Evolutionary conservation across 352 stramenopile species (phyloP).

Genomic region (Pseudoperonospora humuli): DNA sequence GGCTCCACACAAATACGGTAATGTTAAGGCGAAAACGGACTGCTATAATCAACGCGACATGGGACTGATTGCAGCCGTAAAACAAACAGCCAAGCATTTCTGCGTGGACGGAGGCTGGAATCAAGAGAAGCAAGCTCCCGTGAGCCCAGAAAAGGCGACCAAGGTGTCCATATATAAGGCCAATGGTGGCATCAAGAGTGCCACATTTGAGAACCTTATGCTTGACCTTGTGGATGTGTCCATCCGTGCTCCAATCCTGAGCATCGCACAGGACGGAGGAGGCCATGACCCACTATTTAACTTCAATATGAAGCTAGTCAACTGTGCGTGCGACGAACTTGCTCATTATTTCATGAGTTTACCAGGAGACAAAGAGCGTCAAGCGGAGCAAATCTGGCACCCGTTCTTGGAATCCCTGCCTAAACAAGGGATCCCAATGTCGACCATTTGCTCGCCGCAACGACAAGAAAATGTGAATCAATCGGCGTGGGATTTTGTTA

Average conservation of each 20-base stretch:
- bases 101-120: constrained; percentile 16
- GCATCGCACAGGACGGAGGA: constrained; percentile 22
- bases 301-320: constrained; percentile 19
- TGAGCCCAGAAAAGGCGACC: constrained; percentile 14
- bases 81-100: constrained; percentile 16
- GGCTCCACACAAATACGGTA: constrained; percentile 18
- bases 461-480: neutral
- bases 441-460: constrained; percentile 9
- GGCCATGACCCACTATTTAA: constrained; percentile 26
- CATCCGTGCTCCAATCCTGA: constrained; percentile 26
- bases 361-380: constrained; percentile 15
- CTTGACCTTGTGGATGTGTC: constrained; percentile 34
- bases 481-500: constrained; percentile 28
- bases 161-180: constrained; percentile 28
- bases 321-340: constrained; percentile 25
- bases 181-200: constrained; percentile 19
- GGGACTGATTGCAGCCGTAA: constrained; percentile 22
- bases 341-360: constrained; percentile 20
- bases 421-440: constrained; percentile 1
- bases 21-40: constrained; percentile 7
- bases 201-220: constrained; percentile 38
- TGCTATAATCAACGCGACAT: constrained; percentile 32
- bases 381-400: constrained; percentile 22
- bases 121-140: neutral
- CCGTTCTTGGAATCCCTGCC: constrained; percentile 2